Base-by-base conservation (phyloP, 2,329 filamentous ascomycete genomes). In the Colletotrichum acutatum region DNA sequence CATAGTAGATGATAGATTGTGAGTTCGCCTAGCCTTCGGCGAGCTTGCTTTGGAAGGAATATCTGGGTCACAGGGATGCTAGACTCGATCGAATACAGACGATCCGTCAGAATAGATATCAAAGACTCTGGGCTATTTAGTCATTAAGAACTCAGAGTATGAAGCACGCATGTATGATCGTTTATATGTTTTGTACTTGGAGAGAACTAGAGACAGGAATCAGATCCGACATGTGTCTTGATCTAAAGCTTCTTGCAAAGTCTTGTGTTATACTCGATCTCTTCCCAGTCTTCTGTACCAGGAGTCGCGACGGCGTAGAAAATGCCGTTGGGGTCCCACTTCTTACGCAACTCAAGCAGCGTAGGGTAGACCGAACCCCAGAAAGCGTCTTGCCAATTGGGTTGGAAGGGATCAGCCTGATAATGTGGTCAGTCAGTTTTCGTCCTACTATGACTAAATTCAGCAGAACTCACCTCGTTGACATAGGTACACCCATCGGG, bases 271-370 rank as follows among this genome's bases (percentile, higher is more conserved):
- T 80, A 75, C 61, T 81, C 81, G 4, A 81, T 82, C 30, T 85
- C 80, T 49, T 76, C 77, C 86, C 86, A 87, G 3, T 78, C 78
- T 56, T 87, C 85, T 59, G 83, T 86, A 0, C 86, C 86, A 5
- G 87, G 84, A 1, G 81, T 85, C 0, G 82, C 82, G 3, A 81
- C 78, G 14, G 84, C 84, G 61, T 86, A 84, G 58, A 84, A 88
- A 2, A 88, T 68, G 5, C 79, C 79, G 12, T 79, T 63, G 16
- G 82, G 78, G 77, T 87, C 86, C 77, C 83, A 87, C 74, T 81
- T 84, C 59, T 82, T 76, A 78, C 87, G 86, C 30, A 88, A 78
- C 5, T 66, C 64, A 26, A 80, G 68, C 57, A 86, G 75, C 4
- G 64, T 74, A 0, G 77, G 76, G 62, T 87, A 85, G 65, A 83